Evolutionary conservation across 441 rosid species (phyloP).

Genomic region (Omphalea diandra): DNA sequence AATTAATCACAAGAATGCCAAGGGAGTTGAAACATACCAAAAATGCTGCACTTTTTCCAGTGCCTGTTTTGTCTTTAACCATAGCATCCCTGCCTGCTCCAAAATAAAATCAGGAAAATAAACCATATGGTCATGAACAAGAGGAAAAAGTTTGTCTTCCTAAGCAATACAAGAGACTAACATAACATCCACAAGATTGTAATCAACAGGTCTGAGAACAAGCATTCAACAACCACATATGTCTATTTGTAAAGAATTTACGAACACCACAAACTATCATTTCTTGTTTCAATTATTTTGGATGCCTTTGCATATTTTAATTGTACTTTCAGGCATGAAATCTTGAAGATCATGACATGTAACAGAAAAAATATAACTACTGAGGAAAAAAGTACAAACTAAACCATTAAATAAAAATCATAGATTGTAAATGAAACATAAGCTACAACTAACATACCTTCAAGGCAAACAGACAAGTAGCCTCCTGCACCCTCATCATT

Average conservation of each 20-base stretch:
- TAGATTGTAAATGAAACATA: conserved; percentile 8
- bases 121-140: conserved; percentile 3
- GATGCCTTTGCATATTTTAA: no score
- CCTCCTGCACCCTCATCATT: conserved; percentile 91
- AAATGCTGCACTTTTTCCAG: conserved; percentile 90
- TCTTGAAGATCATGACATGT: conserved; percentile 1
- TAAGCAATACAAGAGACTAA: background rate
- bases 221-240: background rate
- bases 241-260: background rate
- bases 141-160: background rate
- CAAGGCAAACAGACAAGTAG: conserved; percentile 70
- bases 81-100: conserved; percentile 86
- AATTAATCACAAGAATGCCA: conserved; percentile 19
- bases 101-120: conserved; percentile 28
- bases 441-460: conserved; percentile 44
- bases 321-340: no score
- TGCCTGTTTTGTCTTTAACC: conserved; percentile 93
- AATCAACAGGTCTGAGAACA: background rate
- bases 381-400: background rate
- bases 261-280: no score
- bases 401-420: no score
- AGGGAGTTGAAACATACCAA: conserved; percentile 54
- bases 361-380: background rate
- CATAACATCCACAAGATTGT: background rate
- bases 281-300: no score